Conservation (phyloP, 1,284 basidiomycete species). For the Chiua sp. region DNA sequence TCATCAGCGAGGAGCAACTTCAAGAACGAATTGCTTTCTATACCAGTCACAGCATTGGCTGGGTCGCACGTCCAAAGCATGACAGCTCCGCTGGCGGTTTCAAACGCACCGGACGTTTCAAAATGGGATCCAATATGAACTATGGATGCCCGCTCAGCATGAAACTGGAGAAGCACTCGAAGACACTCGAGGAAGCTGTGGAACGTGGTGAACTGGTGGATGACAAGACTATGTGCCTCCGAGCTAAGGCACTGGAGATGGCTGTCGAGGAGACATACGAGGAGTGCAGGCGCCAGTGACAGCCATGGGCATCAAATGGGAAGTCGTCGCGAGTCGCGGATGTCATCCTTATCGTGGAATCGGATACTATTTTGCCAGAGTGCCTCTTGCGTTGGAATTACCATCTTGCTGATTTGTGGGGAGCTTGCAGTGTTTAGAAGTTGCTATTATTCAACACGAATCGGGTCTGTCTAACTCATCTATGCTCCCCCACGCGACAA, state of each 20-base stretch:
- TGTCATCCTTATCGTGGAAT: slow-evolving; percentile 75
- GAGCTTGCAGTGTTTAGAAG: slow-evolving; percentile 71
- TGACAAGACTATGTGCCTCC: slow-evolving; percentile 46
- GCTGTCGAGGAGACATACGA: slow-evolving; percentile 73
- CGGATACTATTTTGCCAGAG: slow-evolving; percentile 83
- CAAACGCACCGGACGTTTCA: slow-evolving; percentile 85
- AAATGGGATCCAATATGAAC: slow-evolving; percentile 93
- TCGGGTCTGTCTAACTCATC: slow-evolving; percentile 50
- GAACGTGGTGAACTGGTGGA: slow-evolving; percentile 39
- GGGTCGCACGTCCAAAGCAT: slow-evolving; percentile 81
- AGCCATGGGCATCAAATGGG: slow-evolving; percentile 69
- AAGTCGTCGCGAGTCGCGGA: slow-evolving; percentile 65
- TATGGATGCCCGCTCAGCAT: slow-evolving; percentile 77
- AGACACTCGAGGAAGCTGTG: slow-evolving; percentile 49
- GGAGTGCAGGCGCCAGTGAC: slow-evolving; percentile 57
- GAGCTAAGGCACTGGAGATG: slow-evolving; percentile 66
- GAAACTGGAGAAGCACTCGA: slow-evolving; percentile 78
- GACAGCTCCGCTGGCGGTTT: slow-evolving; percentile 57
- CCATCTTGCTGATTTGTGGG: slow-evolving; percentile 48
- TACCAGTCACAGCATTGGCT: slow-evolving; percentile 81
- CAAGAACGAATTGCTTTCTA: slow-evolving; percentile 75
- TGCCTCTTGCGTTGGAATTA: neutral
- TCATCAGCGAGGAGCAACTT: slow-evolving; percentile 64
- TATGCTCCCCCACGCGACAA: slow-evolving; percentile 23
- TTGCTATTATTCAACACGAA: slow-evolving; percentile 86